Evolutionary conservation across 2,329 filamentous ascomycete genomes (phyloP), one percentile per base, ranked within the genome.

Genomic region (Fusarium sp.): DNA sequence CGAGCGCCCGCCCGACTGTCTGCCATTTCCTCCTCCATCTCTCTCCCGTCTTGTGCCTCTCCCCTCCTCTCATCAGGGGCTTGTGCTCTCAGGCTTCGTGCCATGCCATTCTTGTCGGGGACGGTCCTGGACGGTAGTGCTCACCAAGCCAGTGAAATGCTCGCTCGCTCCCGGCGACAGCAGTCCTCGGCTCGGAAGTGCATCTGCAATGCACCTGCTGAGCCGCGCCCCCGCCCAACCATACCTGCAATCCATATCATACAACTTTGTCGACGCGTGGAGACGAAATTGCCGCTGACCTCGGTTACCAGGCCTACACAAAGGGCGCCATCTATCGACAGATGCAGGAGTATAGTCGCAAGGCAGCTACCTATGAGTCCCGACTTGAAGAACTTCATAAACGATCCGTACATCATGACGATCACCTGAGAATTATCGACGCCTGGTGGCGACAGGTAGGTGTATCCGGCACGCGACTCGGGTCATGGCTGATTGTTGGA

Each of bases 301-400:
- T 58, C 62, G 62, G 66, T 62, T 64, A 67, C 67, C 72, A 81
- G 79, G 70, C 77, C 58, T 81, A 81, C 65, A 81, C 79, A 65
- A 99, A 98, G 83, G 96, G 97, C 83, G 96, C 96, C 70, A 97
- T 99, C 78, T 91, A 92, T 76, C 93, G 96, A 63, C 95, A 97
- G 82, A 97, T 99, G 93, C 92, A 93, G 78, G 96, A 98, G 81
- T 97, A 97, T 81, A 97, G 97, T 82, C 90, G 96, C 74, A 93
- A 97, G 78, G 94, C 93, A 78, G 85, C 87, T 62, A 91, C 91
- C 40, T 83, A 96, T 68, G 94, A 98, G 82, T 85, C 88, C 63
- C 91, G 92, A 76, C 84, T 97, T 67, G 90, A 90, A 77, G 92
- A 97, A 71, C 83, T 96, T 68, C 88, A 92, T 70, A 93, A 93